Evolutionary conservation across 2,329 filamentous ascomycete genomes (phyloP), one percentile per base, ranked within the genome.

Genomic region (Diaporthe caulivora): DNA sequence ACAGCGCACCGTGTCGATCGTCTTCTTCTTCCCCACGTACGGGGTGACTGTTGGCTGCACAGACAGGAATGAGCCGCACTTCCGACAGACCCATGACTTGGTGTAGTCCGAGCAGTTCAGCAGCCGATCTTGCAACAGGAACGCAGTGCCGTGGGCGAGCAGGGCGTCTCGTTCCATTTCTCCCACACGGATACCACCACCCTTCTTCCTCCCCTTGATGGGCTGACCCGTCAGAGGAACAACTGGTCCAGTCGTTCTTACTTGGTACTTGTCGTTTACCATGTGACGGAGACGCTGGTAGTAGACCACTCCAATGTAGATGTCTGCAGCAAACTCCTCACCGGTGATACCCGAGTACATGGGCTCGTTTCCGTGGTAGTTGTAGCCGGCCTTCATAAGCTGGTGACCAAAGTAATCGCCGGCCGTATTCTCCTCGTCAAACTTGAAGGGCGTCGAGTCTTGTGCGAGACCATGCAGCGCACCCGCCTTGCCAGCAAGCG

Each of bases 181-280:
- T 84, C 97, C 97, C 40, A 99, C 96, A 88, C 97, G 95, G 81
- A 99, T 98, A 92, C 97, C 97, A 86, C 97, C 97, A 81, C 96
- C 97, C 84, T 96, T 94, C 82, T 97, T 97, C 82, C 97, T 90
- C 76, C 97, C 97, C 87, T 98, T 98, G 87, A 99, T 97, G 53
- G 97, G 97, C 82, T 99, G 97, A 42, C 96, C 95, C 0, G 96
- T 98, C 21, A 97, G 91, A 31, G 93, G 91, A 71, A 97, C 97
- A 55, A 98, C 93, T 1, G 95, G 95, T 71, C 97, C 97, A 0
- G 97, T 98, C 3, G 97, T 98, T 83, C 97, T 92, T 72, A 98
- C 97, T 84, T 99, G 97, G 88, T 94, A 99, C 85, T 99, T 99
- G 85, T 99, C 97, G 89, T 98, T 98, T 72, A 99, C 97, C 97